phyloP scores from a whole-genome alignment of 495 filamentous ascomycete genomes.

The Tuber umbilicatum region DNA sequence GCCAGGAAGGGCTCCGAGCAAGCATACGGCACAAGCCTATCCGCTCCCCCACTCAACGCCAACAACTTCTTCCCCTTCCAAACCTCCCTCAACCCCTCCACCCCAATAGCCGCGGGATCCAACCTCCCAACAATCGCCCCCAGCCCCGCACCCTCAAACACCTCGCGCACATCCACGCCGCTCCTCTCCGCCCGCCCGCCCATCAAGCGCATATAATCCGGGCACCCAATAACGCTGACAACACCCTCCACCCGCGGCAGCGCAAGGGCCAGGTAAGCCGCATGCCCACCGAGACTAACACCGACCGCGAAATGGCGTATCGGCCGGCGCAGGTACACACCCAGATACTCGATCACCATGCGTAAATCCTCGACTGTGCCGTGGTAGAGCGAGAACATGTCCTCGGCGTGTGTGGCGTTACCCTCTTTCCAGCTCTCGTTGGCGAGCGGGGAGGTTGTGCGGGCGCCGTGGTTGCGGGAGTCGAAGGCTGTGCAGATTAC shows the following conservation, averaged over 20 bases:
- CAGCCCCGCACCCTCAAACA: not conserved
- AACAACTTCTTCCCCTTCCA: constrained; percentile 70
- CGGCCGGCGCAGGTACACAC: constrained; percentile 54
- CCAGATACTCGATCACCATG: constrained; percentile 62
- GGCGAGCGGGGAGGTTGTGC: constrained; percentile 53
- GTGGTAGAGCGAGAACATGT: constrained; percentile 65
- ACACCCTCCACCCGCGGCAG: constrained; percentile 71
- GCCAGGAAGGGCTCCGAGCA: constrained; percentile 61
- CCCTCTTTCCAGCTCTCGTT: constrained; percentile 75
- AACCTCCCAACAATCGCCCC: constrained; percentile 3
- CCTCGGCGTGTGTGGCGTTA: constrained; percentile 75
- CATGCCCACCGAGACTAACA: constrained; percentile 80
- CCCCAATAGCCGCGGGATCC: constrained; percentile 44
- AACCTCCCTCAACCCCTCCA: constrained; percentile 46
- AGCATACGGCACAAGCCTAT: constrained; percentile 78
- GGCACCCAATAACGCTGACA: constrained; percentile 77
- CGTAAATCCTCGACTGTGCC: constrained; percentile 72
- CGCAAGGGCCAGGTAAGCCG: constrained; percentile 72
- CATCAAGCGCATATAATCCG: constrained; percentile 56
- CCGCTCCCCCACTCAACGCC: constrained; percentile 65
- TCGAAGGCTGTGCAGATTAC: constrained; percentile 80
- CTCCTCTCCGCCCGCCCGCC: constrained; percentile 21
- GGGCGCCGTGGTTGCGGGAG: constrained; percentile 78
- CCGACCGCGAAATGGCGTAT: constrained; percentile 66
- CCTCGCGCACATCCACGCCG: constrained; percentile 24